Evolutionary conservation across 331 rosid genomes (phyloP).

Genomic region (Saraca asoca): DNA sequence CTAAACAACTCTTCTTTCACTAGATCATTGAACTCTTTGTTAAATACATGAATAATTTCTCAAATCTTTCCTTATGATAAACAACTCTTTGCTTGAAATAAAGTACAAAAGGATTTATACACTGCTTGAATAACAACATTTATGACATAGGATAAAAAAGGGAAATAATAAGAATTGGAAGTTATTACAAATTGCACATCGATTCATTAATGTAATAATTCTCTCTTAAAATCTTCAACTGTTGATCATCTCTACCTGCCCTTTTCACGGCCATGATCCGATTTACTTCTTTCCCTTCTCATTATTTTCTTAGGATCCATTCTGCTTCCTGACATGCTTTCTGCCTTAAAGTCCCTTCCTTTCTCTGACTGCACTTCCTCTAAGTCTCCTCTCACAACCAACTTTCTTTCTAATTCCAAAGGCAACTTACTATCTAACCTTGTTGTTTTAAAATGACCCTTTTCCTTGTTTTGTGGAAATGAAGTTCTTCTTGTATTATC

Average conservation of each 20-base stretch:
- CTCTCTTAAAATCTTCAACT: slow-evolving; percentile 19
- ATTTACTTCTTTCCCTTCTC: slow-evolving; percentile 59
- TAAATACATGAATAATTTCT: slow-evolving; percentile 4
- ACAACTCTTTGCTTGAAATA: slow-evolving; percentile 23
- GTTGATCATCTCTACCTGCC: slow-evolving; percentile 49
- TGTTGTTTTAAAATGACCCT: slow-evolving; percentile 38
- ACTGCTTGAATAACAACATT: slow-evolving; percentile 26
- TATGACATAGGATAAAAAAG: slow-evolving; percentile 27
- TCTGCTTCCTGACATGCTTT: slow-evolving; percentile 46
- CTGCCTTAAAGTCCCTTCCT: slow-evolving; percentile 45
- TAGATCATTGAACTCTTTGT: slow-evolving; percentile 4
- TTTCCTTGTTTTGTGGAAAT: slow-evolving; percentile 46
- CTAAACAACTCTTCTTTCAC: background rate
- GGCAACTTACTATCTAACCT: slow-evolving; percentile 57
- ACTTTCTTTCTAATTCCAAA: slow-evolving; percentile 47
- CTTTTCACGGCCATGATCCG: slow-evolving; percentile 60
- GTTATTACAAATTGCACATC: slow-evolving; percentile 34
- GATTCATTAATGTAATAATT: background rate
- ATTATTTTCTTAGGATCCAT: slow-evolving; percentile 59
- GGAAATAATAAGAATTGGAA: slow-evolving; percentile 38
- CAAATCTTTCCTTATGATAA: too few species aligned
- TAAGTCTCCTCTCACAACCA: slow-evolving; percentile 47
- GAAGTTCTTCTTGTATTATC: slow-evolving; percentile 39
- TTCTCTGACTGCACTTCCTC: slow-evolving; percentile 49
- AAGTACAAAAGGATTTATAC: slow-evolving; percentile 37